A percentile compares a stretch with the other conserved stretches of the same genome.
Conservation (phyloP, 192 early-diverging fungal species). For the Coemansia sp. region DNA sequence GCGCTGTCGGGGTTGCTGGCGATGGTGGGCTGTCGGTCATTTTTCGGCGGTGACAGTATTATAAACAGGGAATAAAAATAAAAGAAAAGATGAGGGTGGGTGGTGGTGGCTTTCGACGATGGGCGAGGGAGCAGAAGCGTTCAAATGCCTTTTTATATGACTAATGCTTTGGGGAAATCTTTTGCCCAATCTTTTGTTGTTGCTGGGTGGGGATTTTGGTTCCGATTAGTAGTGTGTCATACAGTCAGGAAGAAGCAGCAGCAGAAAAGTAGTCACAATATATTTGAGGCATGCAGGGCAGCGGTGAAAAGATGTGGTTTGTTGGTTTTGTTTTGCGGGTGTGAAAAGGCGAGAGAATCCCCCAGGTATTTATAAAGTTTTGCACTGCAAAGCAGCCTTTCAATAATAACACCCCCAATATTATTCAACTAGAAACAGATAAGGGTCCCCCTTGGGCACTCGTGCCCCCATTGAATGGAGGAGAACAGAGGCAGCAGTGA, state of each 20-base stretch:
- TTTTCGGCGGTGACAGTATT: too few relatives aligned
- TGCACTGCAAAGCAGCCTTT: neutral
- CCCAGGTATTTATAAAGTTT: neutral
- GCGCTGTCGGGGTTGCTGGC: too few relatives aligned
- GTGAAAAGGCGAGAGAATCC: neutral
- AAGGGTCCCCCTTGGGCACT: neutral
- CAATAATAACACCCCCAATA: neutral
- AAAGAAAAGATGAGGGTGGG: neutral
- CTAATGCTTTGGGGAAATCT: conserved; percentile 4
- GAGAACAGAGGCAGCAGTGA: neutral
- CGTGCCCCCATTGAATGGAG: neutral
- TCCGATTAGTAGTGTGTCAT: conserved; percentile 15
- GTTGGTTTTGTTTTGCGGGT: neutral
- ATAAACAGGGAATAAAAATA: neutral
- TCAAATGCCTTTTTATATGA: conserved; percentile 1
- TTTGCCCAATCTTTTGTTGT: neutral
- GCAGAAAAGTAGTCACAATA: conserved; percentile 10
- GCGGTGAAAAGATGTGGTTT: neutral
- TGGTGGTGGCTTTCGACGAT: neutral
- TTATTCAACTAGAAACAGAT: neutral
- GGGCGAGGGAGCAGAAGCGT: neutral
- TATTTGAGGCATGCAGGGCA: neutral
- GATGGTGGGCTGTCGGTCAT: too few relatives aligned
- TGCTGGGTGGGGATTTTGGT: too few relatives aligned
- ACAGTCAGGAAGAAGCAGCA: conserved; percentile 2